Base-by-base conservation (phyloP, 1,139 yeast species). In the Saccharomyces pastorianus region DNA sequence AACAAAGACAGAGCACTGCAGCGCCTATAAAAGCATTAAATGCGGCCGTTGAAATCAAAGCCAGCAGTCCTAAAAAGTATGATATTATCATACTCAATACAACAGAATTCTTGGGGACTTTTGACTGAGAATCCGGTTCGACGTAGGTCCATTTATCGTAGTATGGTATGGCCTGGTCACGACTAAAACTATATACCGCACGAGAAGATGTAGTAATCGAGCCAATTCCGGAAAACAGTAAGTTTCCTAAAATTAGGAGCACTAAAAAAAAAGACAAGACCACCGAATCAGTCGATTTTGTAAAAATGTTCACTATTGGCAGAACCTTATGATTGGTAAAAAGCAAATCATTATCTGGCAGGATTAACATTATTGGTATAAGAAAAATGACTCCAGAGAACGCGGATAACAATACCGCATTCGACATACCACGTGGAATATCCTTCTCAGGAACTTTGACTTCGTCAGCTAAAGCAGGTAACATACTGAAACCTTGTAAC, bases 1-100 rank as follows among this genome's bases (percentile, higher is more conserved):
- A 76, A 53, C 90, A 84, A 56, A 88, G 73, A 1, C 91, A 81
- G 44, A 88, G 78, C 1, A 88, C 95, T 4, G 95, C 87, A n/a
- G 91, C 85, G 0, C 96, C 95, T 73, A 88, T 80, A 66, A 88
- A 88, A 2, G 96, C 90, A 68, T 85, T 85, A 71, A 88, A 86
- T 0, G 95, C 95, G 4, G 90, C 80, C 2, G 82, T 74, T 0
- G 95, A 86, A 0, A 88, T 72, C 48, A 88, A 71, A 6, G 93
- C 85, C 46, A 86, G 73, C 17, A 82, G 68, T 2, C 90, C 88
- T 41, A 88, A 71, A 2, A 80, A 57, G 25, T 80, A 80, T 47
- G 89, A 82, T 6, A 85, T 80, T 0, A 73, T 76, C 77, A 85
- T 84, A n/a, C 90, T 83, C 49, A 88, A 73, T 55, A 83, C 71